Conservation (phyloP, 2,329 filamentous ascomycete genomes). For the Calonectria ilicicola region DNA sequence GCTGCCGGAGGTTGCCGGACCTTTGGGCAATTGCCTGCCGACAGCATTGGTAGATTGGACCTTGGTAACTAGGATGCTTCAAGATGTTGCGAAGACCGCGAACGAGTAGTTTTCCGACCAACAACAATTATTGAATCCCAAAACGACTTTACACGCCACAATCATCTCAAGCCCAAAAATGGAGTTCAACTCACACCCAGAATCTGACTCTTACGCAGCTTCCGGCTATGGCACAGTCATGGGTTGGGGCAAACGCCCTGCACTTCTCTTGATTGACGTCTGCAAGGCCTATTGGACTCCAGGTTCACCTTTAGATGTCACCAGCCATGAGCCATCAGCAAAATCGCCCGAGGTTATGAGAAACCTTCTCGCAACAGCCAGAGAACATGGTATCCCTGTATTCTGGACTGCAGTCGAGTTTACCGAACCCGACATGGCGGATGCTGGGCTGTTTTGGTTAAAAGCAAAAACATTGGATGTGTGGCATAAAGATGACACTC, state of each 20-base stretch:
- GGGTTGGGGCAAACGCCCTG: conserved; percentile 57
- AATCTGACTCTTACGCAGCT: conserved; percentile 39
- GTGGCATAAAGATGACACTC: conserved; percentile 53
- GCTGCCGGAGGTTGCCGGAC: not conserved
- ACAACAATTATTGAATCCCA: not conserved
- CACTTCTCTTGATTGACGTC: conserved; percentile 59
- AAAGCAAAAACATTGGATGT: conserved; percentile 57
- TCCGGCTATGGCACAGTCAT: conserved; percentile 56
- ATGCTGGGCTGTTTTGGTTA: conserved; percentile 56
- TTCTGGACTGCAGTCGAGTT: conserved; percentile 60
- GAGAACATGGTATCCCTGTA: conserved; percentile 51
- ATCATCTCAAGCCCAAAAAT: not conserved
- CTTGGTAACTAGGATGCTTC: not conserved
- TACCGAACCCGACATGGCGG: conserved; percentile 55
- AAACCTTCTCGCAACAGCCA: conserved; percentile 54
- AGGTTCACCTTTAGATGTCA: conserved; percentile 51
- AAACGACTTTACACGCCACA: not conserved
- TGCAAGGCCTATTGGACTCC: conserved; percentile 59
- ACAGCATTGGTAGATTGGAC: not conserved
- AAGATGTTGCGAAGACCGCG: not conserved
- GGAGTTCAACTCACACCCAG: conserved; percentile 1
- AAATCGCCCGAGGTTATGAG: conserved; percentile 52
- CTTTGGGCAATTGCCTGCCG: not conserved
- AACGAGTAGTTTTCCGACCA: not conserved
- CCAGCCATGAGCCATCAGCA: conserved; percentile 14